Percentiles rank a stretch among this genome's conserved stretches.
Conservation (phyloP, 2,329 filamentous ascomycete genomes). For the Scedosporium apiospermum region DNA sequence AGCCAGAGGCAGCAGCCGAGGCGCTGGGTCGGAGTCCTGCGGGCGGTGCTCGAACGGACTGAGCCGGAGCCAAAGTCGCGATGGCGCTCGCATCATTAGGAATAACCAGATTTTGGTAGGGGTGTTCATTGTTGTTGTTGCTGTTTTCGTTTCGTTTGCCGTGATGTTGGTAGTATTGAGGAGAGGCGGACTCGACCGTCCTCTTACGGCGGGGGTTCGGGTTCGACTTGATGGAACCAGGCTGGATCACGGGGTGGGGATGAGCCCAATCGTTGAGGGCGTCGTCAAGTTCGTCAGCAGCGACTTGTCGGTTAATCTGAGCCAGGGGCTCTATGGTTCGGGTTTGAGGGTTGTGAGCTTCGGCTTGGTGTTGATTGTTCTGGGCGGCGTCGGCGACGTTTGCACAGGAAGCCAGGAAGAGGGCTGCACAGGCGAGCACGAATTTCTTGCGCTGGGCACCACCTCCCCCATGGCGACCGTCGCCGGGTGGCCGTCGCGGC, state of each 20-base stretch:
- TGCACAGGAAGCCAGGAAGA: conserved; percentile 47
- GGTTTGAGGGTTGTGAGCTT: conserved; percentile 7
- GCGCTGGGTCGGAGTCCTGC: conserved; percentile 47
- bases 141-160: conserved; percentile 15
- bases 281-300: conserved; percentile 6
- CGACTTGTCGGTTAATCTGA: conserved; percentile 6
- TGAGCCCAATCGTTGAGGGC: conserved; percentile 18
- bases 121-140: conserved; percentile 21
- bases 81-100: conserved; percentile 82
- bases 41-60: conserved; percentile 90
- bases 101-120: conserved; percentile 25
- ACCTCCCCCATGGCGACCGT: conserved; percentile 32
- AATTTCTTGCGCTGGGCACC: conserved; percentile 34
- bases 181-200: conserved; percentile 6
- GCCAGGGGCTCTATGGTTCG: neutral
- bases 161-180: neutral
- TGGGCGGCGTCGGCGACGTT: conserved; percentile 37
- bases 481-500: conserved; percentile 56
- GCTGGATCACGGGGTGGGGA: conserved; percentile 14
- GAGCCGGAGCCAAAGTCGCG: conserved; percentile 94
- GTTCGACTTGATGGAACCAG: conserved; percentile 15
- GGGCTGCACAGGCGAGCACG: conserved; percentile 42
- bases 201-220: conserved; percentile 13
- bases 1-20: conserved; percentile 33
- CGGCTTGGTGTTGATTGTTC: conserved; percentile 1